Percentiles rank a stretch among this genome's conserved stretches.
These are phyloP conservation scores for Ananas comosus DNA, from an alignment of 176 grass and related monocot genomes.

Conservation along the genomic window DNA sequence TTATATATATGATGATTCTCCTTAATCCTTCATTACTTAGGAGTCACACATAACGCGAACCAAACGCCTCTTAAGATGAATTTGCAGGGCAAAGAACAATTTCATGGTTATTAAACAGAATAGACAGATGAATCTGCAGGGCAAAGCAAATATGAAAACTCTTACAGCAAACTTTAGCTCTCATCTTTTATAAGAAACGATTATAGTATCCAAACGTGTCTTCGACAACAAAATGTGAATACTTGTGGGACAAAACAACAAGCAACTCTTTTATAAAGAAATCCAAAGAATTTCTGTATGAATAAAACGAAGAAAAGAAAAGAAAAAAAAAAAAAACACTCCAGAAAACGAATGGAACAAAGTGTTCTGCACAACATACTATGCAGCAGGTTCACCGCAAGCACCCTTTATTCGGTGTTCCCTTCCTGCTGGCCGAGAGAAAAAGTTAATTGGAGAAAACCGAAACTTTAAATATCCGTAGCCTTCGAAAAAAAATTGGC, in stretches of 20 bases:
- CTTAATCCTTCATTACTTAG: too few species aligned
- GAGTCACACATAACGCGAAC: too few species aligned
- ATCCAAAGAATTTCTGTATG: conserved; percentile 4
- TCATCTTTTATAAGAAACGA: not conserved
- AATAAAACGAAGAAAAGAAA: not conserved
- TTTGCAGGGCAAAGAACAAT: too few species aligned
- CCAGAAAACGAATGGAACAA: conserved; percentile 3
- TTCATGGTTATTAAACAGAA: too few species aligned
- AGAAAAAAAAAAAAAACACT: not conserved
- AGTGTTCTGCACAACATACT: conserved; percentile 6
- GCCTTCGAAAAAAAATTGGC: conserved; percentile 37
- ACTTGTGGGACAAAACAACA: not conserved
- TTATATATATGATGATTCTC: too few species aligned
- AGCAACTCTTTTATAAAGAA: not conserved
- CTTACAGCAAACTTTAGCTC: too few species aligned
- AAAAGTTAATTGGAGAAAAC: conserved; percentile 17
- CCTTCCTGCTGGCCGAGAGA: not conserved
- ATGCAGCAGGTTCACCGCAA: conserved; percentile 15
- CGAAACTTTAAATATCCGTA: conserved; percentile 9
- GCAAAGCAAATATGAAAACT: too few species aligned
- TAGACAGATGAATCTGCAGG: too few species aligned
- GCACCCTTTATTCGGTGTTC: conserved; percentile 8
- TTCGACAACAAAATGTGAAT: not conserved
- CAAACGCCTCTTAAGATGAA: too few species aligned
- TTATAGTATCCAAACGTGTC: not conserved